Evolutionary conservation across 2,329 filamentous ascomycete genomes (phyloP), one percentile per base, ranked within the genome.

Genomic region (Metarhizium brunneum): DNA sequence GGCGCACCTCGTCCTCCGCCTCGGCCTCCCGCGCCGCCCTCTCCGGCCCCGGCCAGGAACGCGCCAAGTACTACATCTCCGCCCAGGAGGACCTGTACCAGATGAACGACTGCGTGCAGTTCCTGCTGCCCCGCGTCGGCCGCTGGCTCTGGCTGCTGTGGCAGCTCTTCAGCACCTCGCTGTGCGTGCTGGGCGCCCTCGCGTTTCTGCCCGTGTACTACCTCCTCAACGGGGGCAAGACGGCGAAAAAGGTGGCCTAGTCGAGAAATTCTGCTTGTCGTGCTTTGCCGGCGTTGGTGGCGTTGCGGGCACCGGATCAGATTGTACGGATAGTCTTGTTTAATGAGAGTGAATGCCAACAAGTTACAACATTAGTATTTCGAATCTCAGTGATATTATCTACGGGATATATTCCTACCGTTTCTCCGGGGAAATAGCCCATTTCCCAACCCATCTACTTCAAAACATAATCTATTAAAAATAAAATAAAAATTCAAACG

Each of bases 51-150:
- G 58, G 60, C 18, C 57, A 58, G 2, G 63, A 63, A 38, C 64
- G 56, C n/a, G 56, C 59, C 20, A 66, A 61, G 36, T 94, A 91
- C 72, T 88, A 85, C 66, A 92, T 95, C 59, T 69, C 76, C 6
- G 80, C 77, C 18, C 91, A 96, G 67, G 85, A 95, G 61, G 90
- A 96, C 66, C 72, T 92, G 7, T 95, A 95, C 65, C 88, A 92
- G 64, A 76, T 83, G 1, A 85, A 84, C 51, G 86, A 95, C 61
- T 86, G 85, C 59, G 73, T 92, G 58, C 85, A 86, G 62, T 94
- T 95, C 65, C 62, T 92, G 18, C 64, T 80, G 16, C 83, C 86
- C 11, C 78, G 81, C 0, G 70, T 85, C 0, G 83, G 82, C 0
- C 70, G 75, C 7, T 64, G 80, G 29, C 68, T 90, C 1, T 75